These are phyloP conservation scores for Suillus placidus DNA, from an alignment of 768 basidiomycete species.

Conservation along the genomic window DNA sequence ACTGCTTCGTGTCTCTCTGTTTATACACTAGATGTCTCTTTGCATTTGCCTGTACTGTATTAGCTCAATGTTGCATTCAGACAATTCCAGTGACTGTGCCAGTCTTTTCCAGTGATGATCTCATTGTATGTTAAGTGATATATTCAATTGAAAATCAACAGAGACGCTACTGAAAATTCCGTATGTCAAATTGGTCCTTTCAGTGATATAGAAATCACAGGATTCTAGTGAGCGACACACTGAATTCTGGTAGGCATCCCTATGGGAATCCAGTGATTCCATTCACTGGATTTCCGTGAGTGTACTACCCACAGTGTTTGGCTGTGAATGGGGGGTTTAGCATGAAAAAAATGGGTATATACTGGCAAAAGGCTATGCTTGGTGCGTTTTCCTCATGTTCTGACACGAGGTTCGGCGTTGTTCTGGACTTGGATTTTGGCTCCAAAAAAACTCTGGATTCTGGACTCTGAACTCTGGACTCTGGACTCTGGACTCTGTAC, in stretches of 20 bases:
- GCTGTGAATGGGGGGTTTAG: not conserved
- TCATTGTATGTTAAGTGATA: not conserved
- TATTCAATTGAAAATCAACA: not conserved
- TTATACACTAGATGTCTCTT: not conserved
- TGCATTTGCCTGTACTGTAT: not conserved
- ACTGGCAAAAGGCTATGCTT: not conserved
- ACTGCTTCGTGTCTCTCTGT: not conserved
- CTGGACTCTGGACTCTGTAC: no score
- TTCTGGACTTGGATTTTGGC: no score
- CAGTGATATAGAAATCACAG: not conserved
- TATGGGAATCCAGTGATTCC: not conserved
- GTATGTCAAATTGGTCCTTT: not conserved
- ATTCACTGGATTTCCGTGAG: not conserved
- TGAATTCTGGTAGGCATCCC: not conserved
- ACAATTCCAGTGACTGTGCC: not conserved
- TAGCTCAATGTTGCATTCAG: not conserved
- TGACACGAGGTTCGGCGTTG: not conserved
- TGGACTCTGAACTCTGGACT: no score
- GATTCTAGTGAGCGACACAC: not conserved
- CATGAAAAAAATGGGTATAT: not conserved
- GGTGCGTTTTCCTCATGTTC: not conserved
- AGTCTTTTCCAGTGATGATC: not conserved
- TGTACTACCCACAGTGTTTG: not conserved
- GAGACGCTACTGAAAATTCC: not conserved
- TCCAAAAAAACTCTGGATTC: no score